A percentile compares a stretch with the other conserved stretches of the same genome.
Evolutionary conservation across 2,329 filamentous ascomycete genomes (phyloP).

Genomic region (Cytospora leucostoma): DNA sequence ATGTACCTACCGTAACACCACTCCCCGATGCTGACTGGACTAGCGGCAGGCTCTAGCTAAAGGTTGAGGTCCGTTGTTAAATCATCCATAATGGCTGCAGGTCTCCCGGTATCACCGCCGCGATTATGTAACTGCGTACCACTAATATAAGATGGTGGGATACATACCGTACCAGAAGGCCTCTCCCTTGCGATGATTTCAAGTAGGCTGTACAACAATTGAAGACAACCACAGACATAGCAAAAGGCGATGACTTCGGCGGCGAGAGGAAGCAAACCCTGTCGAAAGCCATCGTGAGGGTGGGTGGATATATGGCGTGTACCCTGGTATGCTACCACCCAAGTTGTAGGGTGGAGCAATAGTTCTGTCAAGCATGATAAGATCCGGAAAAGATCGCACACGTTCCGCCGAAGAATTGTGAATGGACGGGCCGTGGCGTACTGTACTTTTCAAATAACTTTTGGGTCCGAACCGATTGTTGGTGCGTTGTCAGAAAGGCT

Average conservation of each 20-base stretch:
- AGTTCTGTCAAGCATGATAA: background rate
- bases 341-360: slow-evolving; percentile 7
- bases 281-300: slow-evolving; percentile 19
- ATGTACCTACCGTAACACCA: slow-evolving; percentile 4
- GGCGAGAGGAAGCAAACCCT: slow-evolving; percentile 21
- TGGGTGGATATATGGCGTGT: slow-evolving; percentile 7
- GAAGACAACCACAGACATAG: slow-evolving; percentile 1
- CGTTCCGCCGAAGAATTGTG: slow-evolving; percentile 12
- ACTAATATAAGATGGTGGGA: slow-evolving; percentile 10
- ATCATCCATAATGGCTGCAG: background rate
- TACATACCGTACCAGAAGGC: slow-evolving; percentile 1
- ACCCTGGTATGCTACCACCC: background rate
- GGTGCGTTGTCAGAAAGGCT: too few relatives aligned
- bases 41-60: slow-evolving; percentile 13
- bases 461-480: too few relatives aligned
- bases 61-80: background rate
- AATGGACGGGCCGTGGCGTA: slow-evolving; percentile 10
- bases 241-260: slow-evolving; percentile 1
- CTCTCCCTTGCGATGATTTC: background rate
- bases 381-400: background rate
- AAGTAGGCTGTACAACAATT: slow-evolving; percentile 16
- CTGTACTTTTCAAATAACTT: too few relatives aligned
- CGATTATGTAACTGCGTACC: background rate
- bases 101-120: slow-evolving; percentile 1
- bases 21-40: background rate